These are phyloP conservation scores for Lumnitzera racemosa DNA, from an alignment of 345 rosid species.

Conservation along the genomic window DNA sequence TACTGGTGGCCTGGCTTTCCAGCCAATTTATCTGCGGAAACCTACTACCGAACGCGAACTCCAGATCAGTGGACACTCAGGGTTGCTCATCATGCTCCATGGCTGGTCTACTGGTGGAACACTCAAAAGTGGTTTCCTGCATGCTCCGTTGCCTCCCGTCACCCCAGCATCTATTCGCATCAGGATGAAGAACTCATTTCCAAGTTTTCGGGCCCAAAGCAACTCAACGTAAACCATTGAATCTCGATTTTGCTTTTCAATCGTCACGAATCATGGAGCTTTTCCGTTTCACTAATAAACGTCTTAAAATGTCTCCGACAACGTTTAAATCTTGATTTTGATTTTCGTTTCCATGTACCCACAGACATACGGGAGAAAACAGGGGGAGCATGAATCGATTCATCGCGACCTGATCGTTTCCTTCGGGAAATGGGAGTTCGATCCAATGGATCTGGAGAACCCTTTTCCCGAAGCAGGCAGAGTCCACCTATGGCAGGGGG, in stretches of 20 bases:
- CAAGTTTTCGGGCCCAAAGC: conserved; percentile 8
- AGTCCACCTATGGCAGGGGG: conserved; percentile 65
- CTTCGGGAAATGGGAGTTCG: conserved; percentile 56
- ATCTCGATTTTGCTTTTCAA: not conserved
- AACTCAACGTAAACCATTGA: conserved; percentile 13
- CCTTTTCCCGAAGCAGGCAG: conserved; percentile 38
- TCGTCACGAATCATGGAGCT: not conserved
- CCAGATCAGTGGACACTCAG: conserved; percentile 55
- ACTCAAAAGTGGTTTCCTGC: conserved; percentile 47
- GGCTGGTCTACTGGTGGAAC: conserved; percentile 74
- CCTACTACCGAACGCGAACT: conserved; percentile 24
- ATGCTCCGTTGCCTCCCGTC: conserved; percentile 24
- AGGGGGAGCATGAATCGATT: conserved; percentile 50
- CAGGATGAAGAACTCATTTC: conserved; percentile 33
- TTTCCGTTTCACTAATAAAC: not conserved
- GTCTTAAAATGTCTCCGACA: too few species aligned
- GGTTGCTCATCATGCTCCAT: conserved; percentile 53
- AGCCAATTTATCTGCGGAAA: conserved; percentile 36
- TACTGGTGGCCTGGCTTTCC: conserved; percentile 60
- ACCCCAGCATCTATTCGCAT: conserved; percentile 20
- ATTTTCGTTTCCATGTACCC: not conserved
- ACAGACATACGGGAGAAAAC: conserved; percentile 32
- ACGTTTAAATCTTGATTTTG: not conserved
- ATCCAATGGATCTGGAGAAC: conserved; percentile 40
- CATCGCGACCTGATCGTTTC: conserved; percentile 44